Conservation (phyloP, 306 rosid species). For the Fragaria ananassa region DNA sequence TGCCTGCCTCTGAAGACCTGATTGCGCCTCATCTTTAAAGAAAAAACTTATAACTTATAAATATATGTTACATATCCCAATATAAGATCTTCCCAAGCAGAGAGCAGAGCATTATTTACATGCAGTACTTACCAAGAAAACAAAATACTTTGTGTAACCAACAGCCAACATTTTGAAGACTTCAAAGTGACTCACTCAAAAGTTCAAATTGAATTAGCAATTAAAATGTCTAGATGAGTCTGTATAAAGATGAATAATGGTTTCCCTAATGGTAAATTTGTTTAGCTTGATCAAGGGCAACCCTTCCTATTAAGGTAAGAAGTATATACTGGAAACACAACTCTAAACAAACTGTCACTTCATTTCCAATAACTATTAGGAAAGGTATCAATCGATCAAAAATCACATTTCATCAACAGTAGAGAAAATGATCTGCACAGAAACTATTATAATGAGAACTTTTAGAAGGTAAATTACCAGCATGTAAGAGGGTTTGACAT, state of each 20-base stretch:
- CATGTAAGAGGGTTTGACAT: constrained; percentile 10
- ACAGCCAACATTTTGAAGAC: neutral
- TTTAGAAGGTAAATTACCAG: constrained; percentile 32
- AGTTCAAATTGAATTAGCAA: neutral
- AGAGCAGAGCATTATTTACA: neutral
- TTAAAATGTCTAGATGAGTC: too few relatives aligned
- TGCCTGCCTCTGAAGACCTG: too few relatives aligned
- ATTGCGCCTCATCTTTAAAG: too few relatives aligned
- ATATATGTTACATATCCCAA: neutral
- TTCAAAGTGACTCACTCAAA: neutral
- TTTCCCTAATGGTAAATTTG: too few relatives aligned
- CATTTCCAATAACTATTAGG: too few relatives aligned
- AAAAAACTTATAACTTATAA: too few relatives aligned
- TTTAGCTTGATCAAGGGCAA: neutral
- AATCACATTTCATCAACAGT: neutral
- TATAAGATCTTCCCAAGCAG: neutral
- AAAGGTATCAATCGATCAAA: neutral
- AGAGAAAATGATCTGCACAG: neutral
- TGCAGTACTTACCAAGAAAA: neutral
- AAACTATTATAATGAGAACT: neutral
- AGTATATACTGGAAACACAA: too few relatives aligned
- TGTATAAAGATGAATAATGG: too few relatives aligned
- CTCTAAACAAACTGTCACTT: too few relatives aligned
- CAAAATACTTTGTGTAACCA: neutral
- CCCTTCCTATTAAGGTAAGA: neutral